Conservation (phyloP, 768 basidiomycete genomes). For the Astraeus odoratus region DNA sequence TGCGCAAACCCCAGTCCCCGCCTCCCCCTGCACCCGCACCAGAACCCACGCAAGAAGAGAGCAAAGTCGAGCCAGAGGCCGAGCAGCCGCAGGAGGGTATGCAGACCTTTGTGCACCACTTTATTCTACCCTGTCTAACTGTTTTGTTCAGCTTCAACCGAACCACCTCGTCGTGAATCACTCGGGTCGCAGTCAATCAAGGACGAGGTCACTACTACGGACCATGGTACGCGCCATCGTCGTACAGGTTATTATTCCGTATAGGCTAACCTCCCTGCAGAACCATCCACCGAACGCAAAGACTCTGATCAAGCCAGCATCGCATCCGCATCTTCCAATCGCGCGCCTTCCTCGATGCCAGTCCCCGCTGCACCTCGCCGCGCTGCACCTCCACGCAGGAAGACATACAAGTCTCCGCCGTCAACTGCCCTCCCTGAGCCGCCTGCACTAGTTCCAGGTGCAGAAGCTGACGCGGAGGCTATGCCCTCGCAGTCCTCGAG, state of each 20-base stretch:
- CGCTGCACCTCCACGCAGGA: slow-evolving; percentile 68
- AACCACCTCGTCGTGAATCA: slow-evolving; percentile 11
- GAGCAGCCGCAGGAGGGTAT: slow-evolving; percentile 17
- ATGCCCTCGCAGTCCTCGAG: neutral
- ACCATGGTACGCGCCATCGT: slow-evolving; percentile 13
- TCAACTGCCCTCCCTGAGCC: slow-evolving; percentile 23
- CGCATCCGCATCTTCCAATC: slow-evolving; percentile 26
- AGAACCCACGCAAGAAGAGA: slow-evolving; percentile 19
- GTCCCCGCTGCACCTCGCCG: slow-evolving; percentile 68
- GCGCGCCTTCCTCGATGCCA: slow-evolving; percentile 56
- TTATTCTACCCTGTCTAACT: slow-evolving; percentile 6
- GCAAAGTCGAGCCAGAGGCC: slow-evolving; percentile 1
- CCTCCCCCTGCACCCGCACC: slow-evolving; percentile 12
- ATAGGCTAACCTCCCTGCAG: slow-evolving; percentile 13
- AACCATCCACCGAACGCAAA: slow-evolving; percentile 5
- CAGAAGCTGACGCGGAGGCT: neutral
- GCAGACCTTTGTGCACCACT: neutral
- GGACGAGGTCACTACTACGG: slow-evolving; percentile 2
- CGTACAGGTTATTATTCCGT: slow-evolving; percentile 1
- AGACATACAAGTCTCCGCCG: slow-evolving; percentile 46
- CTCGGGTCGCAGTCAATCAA: neutral
- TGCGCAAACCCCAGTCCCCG: slow-evolving; percentile 23
- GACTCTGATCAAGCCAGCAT: slow-evolving; percentile 21
- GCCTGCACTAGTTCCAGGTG: slow-evolving; percentile 14
- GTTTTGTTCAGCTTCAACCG: slow-evolving; percentile 6